phyloP scores from a whole-genome alignment of 2,329 filamentous ascomycete genomes.

The Aspergillus quadricinctus region DNA sequence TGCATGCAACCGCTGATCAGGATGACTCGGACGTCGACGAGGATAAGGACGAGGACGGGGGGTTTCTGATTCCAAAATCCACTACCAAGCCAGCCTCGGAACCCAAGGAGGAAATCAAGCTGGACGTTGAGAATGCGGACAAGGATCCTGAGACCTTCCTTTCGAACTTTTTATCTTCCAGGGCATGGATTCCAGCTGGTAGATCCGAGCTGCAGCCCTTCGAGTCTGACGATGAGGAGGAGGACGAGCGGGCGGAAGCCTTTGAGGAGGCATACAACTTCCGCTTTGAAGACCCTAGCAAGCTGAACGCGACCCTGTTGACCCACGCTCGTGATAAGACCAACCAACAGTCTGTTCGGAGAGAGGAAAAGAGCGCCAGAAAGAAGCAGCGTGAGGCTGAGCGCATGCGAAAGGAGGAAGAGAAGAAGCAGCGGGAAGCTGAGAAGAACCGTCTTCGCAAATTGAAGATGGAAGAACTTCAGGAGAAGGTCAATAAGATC shows the following conservation, averaged over 20 bases:
- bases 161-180: slow-evolving; percentile 90
- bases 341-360: slow-evolving; percentile 75
- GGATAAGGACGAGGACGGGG: slow-evolving; percentile 59
- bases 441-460: slow-evolving; percentile 81
- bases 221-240: slow-evolving; percentile 83
- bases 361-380: slow-evolving; percentile 73
- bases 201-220: slow-evolving; percentile 70
- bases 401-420: slow-evolving; percentile 70
- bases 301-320: slow-evolving; percentile 80
- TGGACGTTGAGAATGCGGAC: slow-evolving; percentile 71
- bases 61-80: slow-evolving; percentile 71
- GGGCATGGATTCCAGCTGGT: slow-evolving; percentile 76
- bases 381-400: slow-evolving; percentile 76
- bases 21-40: slow-evolving; percentile 47
- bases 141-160: slow-evolving; percentile 87
- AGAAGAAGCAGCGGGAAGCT: slow-evolving; percentile 69
- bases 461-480: slow-evolving; percentile 85
- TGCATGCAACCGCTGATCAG: slow-evolving; percentile 61
- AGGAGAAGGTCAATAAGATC: slow-evolving; percentile 81
- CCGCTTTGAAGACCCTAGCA: slow-evolving; percentile 87
- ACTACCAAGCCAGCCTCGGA: slow-evolving; percentile 33
- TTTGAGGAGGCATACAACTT: slow-evolving; percentile 94
- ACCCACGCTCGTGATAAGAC: slow-evolving; percentile 86
- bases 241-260: slow-evolving; percentile 70
- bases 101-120: slow-evolving; percentile 49